Base-by-base conservation (phyloP, 2,329 filamentous ascomycete species). In the Cordyceps militaris region DNA sequence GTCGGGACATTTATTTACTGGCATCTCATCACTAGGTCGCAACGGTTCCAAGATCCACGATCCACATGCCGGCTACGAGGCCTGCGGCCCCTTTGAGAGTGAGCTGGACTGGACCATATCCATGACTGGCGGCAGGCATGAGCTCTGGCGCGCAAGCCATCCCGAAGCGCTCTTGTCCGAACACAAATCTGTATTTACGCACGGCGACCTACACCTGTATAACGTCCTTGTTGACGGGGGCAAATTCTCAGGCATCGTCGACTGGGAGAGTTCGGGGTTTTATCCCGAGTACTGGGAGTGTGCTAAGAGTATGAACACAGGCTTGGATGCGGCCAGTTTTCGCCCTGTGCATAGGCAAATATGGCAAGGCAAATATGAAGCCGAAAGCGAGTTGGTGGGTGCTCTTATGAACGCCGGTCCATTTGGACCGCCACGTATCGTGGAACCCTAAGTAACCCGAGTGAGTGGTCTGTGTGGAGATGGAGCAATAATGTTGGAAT, bases 221-320 rank as follows among this genome's bases (percentile, higher is more conserved):
- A 63, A 63, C 24, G 60, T 62, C 11, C 44, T 62, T 40, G 62
- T 64, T 3, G 56, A 54, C 21, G 58, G 46, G 5, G 52, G 40
- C 24, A 48, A 36, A 16, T 3, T 61, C 14, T 21, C 57, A 3
- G 60, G 60, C 0, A 16, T 63, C 1, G 38, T 63, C 26, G 62
- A 65, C 52, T 66, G 60, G 61, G 38, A 61, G 11, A 52, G 56
- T 23, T 57, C 56, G 1, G 63, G 60, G 0, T 64, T 59, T 57
- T 64, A 63, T 49, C 61, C 62, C 1, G 61, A 60, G 8, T 63
- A 65, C 13, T 62, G 60, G 63, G 63, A 66, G 34, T 61, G 60
- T 38, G 58, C 49, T 4, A 65, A 64, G n/a, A 57, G 59, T 30
- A 28, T 49, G 56, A 28, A 21, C n/a, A 16, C 40, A 1, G 30